Evolutionary conservation across 768 basidiomycete species (phyloP).

Genomic region (Podaxis sp.): DNA sequence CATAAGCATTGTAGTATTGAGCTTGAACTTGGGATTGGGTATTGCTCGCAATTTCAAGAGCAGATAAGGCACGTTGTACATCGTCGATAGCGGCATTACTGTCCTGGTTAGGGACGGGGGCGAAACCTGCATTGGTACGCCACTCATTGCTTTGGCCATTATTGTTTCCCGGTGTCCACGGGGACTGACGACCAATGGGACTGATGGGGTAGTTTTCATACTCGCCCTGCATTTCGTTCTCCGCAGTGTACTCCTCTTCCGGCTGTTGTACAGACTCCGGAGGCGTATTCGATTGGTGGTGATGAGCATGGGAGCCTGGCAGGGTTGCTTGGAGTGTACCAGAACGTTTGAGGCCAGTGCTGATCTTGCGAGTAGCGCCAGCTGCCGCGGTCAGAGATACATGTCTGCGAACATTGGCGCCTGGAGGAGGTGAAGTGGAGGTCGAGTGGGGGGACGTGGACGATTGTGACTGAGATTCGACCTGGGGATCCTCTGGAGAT

Average conservation of each 20-base stretch:
- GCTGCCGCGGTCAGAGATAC: constrained; percentile 70
- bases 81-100: constrained; percentile 60
- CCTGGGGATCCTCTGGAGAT: constrained; percentile 30
- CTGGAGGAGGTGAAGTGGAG: constrained; percentile 66
- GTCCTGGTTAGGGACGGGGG: constrained; percentile 27
- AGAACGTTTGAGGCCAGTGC: constrained; percentile 63
- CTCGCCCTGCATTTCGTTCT: constrained; percentile 44
- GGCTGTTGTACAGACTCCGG: constrained; percentile 41
- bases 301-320: constrained; percentile 26
- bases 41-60: constrained; percentile 56
- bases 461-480: constrained; percentile 38
- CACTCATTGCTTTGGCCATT: constrained; percentile 51
- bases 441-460: constrained; percentile 67
- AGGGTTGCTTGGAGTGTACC: constrained; percentile 69
- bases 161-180: constrained; percentile 49
- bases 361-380: constrained; percentile 49
- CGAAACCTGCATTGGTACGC: constrained; percentile 36
- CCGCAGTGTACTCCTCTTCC: constrained; percentile 47
- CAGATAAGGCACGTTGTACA: constrained; percentile 70
- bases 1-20: constrained; percentile 31
- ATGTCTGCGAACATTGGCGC: constrained; percentile 73
- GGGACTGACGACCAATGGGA: constrained; percentile 62
- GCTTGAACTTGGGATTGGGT: constrained; percentile 22
- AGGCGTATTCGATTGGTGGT: constrained; percentile 36
- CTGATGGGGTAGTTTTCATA: constrained; percentile 59